Evolutionary conservation across 441 rosid species (phyloP), one percentile per base, ranked within the genome.

Genomic region (Geranium incanum): DNA sequence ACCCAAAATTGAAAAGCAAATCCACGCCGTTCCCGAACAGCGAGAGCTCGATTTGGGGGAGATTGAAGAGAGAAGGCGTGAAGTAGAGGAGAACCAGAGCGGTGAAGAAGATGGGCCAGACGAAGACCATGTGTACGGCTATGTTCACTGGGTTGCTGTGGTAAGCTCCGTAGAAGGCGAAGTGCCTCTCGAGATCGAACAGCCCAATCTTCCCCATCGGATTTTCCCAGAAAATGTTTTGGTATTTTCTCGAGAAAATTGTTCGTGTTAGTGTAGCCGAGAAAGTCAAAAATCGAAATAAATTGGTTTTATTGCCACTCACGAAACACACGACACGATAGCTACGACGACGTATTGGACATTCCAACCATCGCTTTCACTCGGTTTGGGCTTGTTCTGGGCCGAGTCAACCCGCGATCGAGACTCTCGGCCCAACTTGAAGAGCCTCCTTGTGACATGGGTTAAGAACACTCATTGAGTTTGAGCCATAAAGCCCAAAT

Each of bases 21-120:
- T 50, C 45, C n/a, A 75, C 55, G 19, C 69, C 68, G 70, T 18
- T 45, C 36, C 85, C 84, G 36, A 78, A 71, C 64, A 83, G 39
- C 28, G 81, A 76, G n/a, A 82, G 72, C 21, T 74, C 71, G 55
- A 70, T 5, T 13, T 4, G 69, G 48, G 80, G 81, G 63, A 80
- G 77, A 36, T 76, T 36, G 62, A 82, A 81, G 9, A 82, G 78
- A 23, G 86, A 39, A 66, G 89, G 90, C 0, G 87, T 79, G 68
- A 84, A 88, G 81, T 77, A 77, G 69, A 86, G 83, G 21, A 84
- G 66, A 23, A 88, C 76, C 69, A 85, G 75, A 60, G 81, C 74
- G 43, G 89, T 76, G 86, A 86, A 86, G 60, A 85, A 72, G 69
- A 88, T 88, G 4, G 93, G 89, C 89, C 89, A 88, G 33, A 88